Base-by-base conservation (phyloP, 495 filamentous ascomycete species). In the Patellaria atrata region DNA sequence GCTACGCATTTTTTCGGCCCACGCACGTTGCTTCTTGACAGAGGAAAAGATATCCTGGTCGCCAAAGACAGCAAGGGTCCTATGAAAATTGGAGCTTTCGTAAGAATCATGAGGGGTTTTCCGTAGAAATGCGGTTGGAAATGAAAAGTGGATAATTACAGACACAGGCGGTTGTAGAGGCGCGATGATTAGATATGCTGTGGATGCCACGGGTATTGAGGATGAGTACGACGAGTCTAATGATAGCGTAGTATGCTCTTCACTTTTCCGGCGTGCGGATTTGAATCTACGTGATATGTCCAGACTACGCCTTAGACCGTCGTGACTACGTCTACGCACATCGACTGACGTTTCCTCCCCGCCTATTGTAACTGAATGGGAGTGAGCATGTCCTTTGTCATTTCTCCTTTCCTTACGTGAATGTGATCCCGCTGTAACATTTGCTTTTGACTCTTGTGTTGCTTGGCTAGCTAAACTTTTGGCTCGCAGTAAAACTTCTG, bases 161-260 rank as follows among this genome's bases (percentile, higher is more conserved):
- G 66, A 73, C 14, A 75, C 49, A 0, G 80, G 61, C 1, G 77
- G 71, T 16, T 84, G 61, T 2, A 86, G 62, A 2, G 86, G 85
- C 3, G 83, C 92, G 22, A 96, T 63, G 8, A 94, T 60, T 1
- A 96, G 62, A 56, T 89, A 93, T 11, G 71, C 68, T 5, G 68
- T 63, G 8, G 48, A 53, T 11, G 55, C 44, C 4, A 29, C 17
- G 5, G 47, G 43, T 3, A 51, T 41, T 8, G 35, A 11, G 6
- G 32, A 22, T 2, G 17, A 18, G 0, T 23, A 4, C 25, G 11
- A 3, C 9, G 9, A 9, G 12, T 19, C 1, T 12, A 14, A 39
- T 38, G 29, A 5, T 21, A n/a, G 3, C 5, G n/a, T 26, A 14
- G 22, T 5, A 15, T 20, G 30, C 19, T 13, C 21, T 13, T 35